These are phyloP conservation scores for Anacardium occidentale DNA, from an alignment of 345 rosid species.

Conservation along the genomic window DNA sequence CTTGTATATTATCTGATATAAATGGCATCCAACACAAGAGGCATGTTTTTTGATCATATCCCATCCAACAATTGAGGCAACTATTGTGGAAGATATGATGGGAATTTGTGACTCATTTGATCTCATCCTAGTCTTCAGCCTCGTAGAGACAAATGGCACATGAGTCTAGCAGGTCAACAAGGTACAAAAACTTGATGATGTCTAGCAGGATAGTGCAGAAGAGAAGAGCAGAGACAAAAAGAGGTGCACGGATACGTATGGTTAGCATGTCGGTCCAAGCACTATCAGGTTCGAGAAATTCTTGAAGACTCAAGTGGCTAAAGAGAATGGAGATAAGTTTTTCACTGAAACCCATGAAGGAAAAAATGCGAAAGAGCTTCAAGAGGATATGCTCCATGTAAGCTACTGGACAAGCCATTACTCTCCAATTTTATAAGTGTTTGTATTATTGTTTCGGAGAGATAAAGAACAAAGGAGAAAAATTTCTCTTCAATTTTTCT, in stretches of 20 bases:
- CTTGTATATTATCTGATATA: slow-evolving; percentile 52
- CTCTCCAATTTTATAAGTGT: not conserved
- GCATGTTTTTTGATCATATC: slow-evolving; percentile 61
- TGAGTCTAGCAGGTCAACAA: slow-evolving; percentile 49
- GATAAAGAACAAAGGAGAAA: slow-evolving; percentile 1
- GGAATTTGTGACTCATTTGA: slow-evolving; percentile 56
- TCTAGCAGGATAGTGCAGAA: slow-evolving; percentile 62
- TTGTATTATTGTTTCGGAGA: not conserved
- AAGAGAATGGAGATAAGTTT: slow-evolving; percentile 45
- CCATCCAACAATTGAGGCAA: slow-evolving; percentile 83
- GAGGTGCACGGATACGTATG: slow-evolving; percentile 2
- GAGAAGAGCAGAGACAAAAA: slow-evolving; percentile 48
- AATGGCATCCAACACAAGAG: slow-evolving; percentile 66
- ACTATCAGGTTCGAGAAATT: slow-evolving; percentile 65
- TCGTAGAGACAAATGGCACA: slow-evolving; percentile 79
- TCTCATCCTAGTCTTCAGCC: slow-evolving; percentile 59
- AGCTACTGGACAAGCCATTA: slow-evolving; percentile 82
- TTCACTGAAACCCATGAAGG: slow-evolving; percentile 53
- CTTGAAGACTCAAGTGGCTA: slow-evolving; percentile 51
- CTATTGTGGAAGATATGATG: slow-evolving; percentile 61
- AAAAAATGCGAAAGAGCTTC: slow-evolving; percentile 51
- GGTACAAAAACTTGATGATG: slow-evolving; percentile 55
- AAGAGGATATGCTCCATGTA: slow-evolving; percentile 73
- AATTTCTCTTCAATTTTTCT: no score
- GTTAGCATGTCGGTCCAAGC: slow-evolving; percentile 42